Base-by-base conservation (phyloP, 2,329 filamentous ascomycete genomes). In the Aspergillus jensenii region DNA sequence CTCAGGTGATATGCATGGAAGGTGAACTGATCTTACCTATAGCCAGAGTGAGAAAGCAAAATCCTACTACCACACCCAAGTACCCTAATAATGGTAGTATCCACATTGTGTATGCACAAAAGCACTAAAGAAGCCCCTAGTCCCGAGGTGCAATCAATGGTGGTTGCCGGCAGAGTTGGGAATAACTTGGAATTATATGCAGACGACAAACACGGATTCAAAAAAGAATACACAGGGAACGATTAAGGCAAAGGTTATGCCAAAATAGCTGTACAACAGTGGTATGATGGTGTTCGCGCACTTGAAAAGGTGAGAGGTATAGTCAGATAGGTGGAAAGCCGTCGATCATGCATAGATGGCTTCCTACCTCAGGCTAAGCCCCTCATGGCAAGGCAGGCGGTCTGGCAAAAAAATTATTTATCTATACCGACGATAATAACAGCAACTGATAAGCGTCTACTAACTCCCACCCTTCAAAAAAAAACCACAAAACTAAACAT, bases 41-140 rank as follows among this genome's bases (percentile, higher is more conserved):
- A 56, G 93, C 92, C 61, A 99, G 83, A 19, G 95, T 98, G 65
- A 99, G 81, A 78, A 99, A 98, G 70, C 86, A 87, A 80, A 99
- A 99, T 73, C 93, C 93, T 60, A 96, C 80, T 62, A 92, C 78
- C 66, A 96, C 87, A 70, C 95, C 95, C 35, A 92, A 76, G 71
- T 96, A 97, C 69, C 95, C 95, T 69, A 99, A 81, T 44, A 98
- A 80, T 68, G 93, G 93, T 71, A 99, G 81, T 80, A 99, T 91
- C 91, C 93, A 98, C 95, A 98, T 97, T 64, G 63, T 85, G 54
- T 40, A 44, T 46, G 21, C 39, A 39, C 31, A 17, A 40, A 6
- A 23, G n/a, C 17, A 17, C 41, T 8, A 23, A 14, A 48, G 19
- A 44, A 27, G 19, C 23, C 43, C 43, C 35, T 27, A 7, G 12